Percentiles rank a stretch among this genome's conserved stretches.
Evolutionary conservation across 345 rosid genomes (phyloP).

Genomic region (Eucalyptus lansdowneana): DNA sequence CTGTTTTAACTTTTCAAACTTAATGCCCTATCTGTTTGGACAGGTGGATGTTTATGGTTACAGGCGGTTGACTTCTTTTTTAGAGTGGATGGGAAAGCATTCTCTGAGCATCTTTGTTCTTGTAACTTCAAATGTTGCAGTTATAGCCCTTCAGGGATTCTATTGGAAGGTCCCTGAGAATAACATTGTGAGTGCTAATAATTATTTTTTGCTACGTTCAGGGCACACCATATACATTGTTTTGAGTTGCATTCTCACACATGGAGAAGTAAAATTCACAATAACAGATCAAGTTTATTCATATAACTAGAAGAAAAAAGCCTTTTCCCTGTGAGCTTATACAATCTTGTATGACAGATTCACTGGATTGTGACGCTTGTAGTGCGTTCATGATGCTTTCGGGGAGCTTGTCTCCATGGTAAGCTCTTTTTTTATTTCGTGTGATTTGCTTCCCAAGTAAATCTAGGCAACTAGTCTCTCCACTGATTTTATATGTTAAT

Average conservation of each 20-base stretch:
- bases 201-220: background rate
- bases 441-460: background rate
- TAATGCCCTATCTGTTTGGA: background rate
- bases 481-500: background rate
- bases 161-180: constrained; percentile 16
- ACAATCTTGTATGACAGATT: constrained; percentile 6
- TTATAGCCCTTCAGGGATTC: constrained; percentile 25
- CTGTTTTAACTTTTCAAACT: background rate
- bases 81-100: constrained; percentile 43
- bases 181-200: constrained; percentile 13
- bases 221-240: background rate
- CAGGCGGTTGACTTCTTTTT: background rate
- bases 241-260: background rate
- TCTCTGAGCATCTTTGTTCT: constrained; percentile 23
- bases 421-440: background rate
- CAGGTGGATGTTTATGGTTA: constrained; percentile 27
- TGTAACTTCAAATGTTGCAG: constrained; percentile 16
- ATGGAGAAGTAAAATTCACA: background rate
- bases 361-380: constrained; percentile 14
- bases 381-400: background rate
- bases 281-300: background rate
- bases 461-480: background rate
- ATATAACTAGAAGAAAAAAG: background rate
- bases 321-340: background rate
- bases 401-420: background rate